Conservation (phyloP, 2,329 filamentous ascomycete genomes). For the Botryotinia calthae region DNA sequence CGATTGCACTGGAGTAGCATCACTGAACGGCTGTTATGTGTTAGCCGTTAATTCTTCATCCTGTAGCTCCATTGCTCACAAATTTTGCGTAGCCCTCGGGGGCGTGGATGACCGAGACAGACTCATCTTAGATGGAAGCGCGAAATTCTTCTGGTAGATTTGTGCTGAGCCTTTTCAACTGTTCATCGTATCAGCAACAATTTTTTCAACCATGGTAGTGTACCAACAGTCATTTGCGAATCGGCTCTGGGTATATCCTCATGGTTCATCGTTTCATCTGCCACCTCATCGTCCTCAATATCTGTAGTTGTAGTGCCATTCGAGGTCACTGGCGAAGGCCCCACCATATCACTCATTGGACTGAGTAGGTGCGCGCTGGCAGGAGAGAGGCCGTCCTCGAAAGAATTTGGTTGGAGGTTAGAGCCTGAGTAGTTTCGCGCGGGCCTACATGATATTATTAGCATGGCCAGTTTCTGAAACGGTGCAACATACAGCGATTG, state of each 20-base stretch:
- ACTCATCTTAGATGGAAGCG: conserved; percentile 67
- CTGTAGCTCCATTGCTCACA: conserved; percentile 46
- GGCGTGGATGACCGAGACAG: conserved; percentile 87
- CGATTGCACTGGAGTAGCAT: conserved; percentile 8
- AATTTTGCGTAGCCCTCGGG: conserved; percentile 80
- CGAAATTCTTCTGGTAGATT: conserved; percentile 57
- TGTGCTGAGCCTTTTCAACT: conserved; percentile 44
- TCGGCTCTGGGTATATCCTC: conserved; percentile 31
- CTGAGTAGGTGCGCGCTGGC: conserved; percentile 50
- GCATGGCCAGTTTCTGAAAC: conserved; percentile 14
- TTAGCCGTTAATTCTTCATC: conserved; percentile 5
- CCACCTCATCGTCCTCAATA: conserved; percentile 76
- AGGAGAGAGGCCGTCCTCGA: conserved; percentile 37
- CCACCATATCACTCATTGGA: conserved; percentile 68
- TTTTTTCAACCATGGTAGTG: conserved; percentile 16
- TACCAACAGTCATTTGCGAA: conserved; percentile 32
- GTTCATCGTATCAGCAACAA: conserved; percentile 24
- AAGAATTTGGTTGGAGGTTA: conserved; percentile 52
- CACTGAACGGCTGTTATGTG: neutral
- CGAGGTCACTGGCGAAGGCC: conserved; percentile 81
- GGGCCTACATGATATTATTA: conserved; percentile 40
- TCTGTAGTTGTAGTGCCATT: conserved; percentile 81
- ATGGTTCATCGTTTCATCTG: conserved; percentile 53
- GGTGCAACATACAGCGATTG: conserved; percentile 49
- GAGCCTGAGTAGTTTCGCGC: conserved; percentile 47